phyloP scores from a whole-genome alignment of 148 eudicot genomes.

The Rhododendron vialii region DNA sequence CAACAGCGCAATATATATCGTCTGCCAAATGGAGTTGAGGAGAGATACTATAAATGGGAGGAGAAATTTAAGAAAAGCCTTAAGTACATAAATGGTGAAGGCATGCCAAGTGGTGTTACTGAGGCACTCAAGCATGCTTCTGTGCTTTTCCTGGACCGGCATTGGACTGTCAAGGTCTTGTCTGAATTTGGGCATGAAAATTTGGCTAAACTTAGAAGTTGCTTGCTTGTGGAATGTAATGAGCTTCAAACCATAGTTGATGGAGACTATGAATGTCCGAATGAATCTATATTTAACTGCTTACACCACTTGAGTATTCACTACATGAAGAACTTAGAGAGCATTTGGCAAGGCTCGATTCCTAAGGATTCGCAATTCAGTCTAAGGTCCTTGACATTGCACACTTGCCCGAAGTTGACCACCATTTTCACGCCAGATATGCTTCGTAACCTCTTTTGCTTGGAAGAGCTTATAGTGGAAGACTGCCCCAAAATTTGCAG shows the following conservation, averaged over 20 bases:
- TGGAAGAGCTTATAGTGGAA: too few relatives aligned
- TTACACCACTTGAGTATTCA: constrained; percentile 11
- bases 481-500: neutral
- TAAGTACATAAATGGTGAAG: neutral
- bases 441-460: too few relatives aligned
- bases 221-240: constrained; percentile 18
- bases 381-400: too few relatives aligned
- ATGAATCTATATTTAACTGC: too few relatives aligned
- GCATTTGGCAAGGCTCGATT: constrained; percentile 4
- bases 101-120: neutral
- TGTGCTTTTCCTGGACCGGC: neutral
- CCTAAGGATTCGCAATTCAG: too few relatives aligned
- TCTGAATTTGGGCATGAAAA: constrained; percentile 1
- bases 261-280: neutral
- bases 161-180: neutral
- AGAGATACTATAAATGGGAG: neutral
- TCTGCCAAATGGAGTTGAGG: neutral
- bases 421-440: too few relatives aligned
- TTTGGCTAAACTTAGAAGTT: neutral
- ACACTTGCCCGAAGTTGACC: too few relatives aligned
- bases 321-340: constrained; percentile 13
- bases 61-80: neutral
- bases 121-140: neutral
- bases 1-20: neutral
- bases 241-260: constrained; percentile 12